Percentiles rank a stretch among this genome's conserved stretches.
These are phyloP conservation scores for Pythium grandisporangium DNA, from an alignment of 352 stramenopile genomes.

Conservation along the genomic window DNA sequence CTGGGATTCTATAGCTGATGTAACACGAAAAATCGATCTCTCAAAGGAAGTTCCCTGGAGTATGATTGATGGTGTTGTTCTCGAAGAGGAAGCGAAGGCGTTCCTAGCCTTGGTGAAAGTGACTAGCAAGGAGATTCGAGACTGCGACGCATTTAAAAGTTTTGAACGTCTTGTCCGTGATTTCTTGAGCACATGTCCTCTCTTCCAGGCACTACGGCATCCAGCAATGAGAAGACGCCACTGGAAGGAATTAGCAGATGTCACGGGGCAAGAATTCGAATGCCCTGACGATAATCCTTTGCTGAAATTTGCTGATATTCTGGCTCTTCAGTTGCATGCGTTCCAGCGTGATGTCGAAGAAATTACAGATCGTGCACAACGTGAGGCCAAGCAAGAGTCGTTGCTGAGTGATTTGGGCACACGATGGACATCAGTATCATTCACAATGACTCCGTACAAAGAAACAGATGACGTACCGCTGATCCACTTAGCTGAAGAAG, in stretches of 20 bases:
- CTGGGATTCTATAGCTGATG: slow-evolving; percentile 81
- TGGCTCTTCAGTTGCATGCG: slow-evolving; percentile 76
- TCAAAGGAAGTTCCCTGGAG: slow-evolving; percentile 87
- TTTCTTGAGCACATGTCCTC: slow-evolving; percentile 66
- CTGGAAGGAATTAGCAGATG: slow-evolving; percentile 55
- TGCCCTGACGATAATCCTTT: slow-evolving; percentile 57
- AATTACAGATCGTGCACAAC: slow-evolving; percentile 85
- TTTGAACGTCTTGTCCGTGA: slow-evolving; percentile 69
- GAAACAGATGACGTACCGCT: slow-evolving; percentile 77
- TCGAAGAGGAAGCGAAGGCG: slow-evolving; percentile 92
- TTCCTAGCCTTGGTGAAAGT: slow-evolving; percentile 85
- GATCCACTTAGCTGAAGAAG: slow-evolving; percentile 87
- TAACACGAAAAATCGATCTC: slow-evolving; percentile 85
- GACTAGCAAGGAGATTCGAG: slow-evolving; percentile 81
- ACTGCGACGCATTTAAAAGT: slow-evolving; percentile 88
- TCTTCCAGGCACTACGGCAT: slow-evolving; percentile 73
- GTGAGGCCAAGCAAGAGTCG: slow-evolving; percentile 88
- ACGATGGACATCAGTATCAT: slow-evolving; percentile 60
- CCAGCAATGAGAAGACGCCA: slow-evolving; percentile 66
- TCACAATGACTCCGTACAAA: slow-evolving; percentile 85
- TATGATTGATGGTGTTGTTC: slow-evolving; percentile 83
- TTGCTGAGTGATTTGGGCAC: slow-evolving; percentile 71
- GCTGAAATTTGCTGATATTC: slow-evolving; percentile 72
- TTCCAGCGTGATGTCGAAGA: slow-evolving; percentile 84
- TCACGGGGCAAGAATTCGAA: slow-evolving; percentile 48